phyloP scores from a whole-genome alignment of 352 stramenopile species.

The Globisporangium iwayamae region DNA sequence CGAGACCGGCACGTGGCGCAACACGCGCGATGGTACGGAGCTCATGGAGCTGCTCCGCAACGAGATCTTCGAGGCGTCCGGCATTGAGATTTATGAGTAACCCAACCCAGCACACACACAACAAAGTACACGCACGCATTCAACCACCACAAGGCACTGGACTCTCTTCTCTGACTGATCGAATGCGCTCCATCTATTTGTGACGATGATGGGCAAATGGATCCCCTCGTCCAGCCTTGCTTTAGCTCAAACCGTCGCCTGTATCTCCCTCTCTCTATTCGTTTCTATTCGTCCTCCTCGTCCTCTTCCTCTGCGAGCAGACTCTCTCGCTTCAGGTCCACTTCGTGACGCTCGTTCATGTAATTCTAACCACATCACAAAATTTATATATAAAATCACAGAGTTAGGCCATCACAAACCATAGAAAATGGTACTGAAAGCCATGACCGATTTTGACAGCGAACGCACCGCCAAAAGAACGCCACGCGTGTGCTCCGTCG shows the following conservation, averaged over 20 bases:
- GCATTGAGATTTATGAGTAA: slow-evolving; percentile 77
- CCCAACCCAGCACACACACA: slow-evolving; percentile 11
- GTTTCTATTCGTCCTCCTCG: slow-evolving; percentile 27
- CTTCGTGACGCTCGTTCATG: slow-evolving; percentile 72
- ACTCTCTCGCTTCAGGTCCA: slow-evolving; percentile 48
- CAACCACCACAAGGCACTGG: no score
- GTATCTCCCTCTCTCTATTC: neutral
- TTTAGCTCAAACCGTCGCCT: neutral
- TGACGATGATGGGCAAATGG: slow-evolving; percentile 3
- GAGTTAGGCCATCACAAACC: neutral
- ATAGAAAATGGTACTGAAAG: neutral
- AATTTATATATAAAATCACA: neutral
- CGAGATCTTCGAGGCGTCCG: slow-evolving; percentile 76
- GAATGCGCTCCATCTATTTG: slow-evolving; percentile 2
- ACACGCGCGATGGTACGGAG: slow-evolving; percentile 77
- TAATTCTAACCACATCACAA: slow-evolving; percentile 39
- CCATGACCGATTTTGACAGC: neutral
- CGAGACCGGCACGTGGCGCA: slow-evolving; percentile 67
- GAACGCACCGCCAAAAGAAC: slow-evolving; percentile 59
- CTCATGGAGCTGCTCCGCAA: slow-evolving; percentile 64
- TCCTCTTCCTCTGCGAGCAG: slow-evolving; percentile 36
- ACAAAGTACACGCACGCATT: neutral
- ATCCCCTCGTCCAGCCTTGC: neutral
- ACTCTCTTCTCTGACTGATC: no score
- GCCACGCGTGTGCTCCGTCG: slow-evolving; percentile 57